phyloP scores from a whole-genome alignment of 495 filamentous ascomycete genomes.

The Amphirosellinia nigrospora region DNA sequence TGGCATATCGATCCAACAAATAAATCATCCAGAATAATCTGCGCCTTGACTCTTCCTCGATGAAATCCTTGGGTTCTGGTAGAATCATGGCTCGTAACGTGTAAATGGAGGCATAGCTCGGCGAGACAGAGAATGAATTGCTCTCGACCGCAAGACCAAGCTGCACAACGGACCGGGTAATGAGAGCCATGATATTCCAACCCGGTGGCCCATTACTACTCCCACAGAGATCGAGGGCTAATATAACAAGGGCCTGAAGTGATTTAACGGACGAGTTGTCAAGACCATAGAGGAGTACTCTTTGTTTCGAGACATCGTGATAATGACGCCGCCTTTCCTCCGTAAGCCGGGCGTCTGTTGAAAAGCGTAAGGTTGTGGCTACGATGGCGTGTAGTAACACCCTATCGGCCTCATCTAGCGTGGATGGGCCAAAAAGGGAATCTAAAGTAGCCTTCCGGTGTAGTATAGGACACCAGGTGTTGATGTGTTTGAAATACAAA shows the following conservation, averaged over 20 bases:
- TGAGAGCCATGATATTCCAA: slow-evolving; percentile 88
- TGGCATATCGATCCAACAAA: slow-evolving; percentile 84
- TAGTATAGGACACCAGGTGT: slow-evolving; percentile 89
- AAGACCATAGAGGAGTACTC: slow-evolving; percentile 80
- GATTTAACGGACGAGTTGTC: slow-evolving; percentile 89
- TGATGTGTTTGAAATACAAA: slow-evolving; percentile 89
- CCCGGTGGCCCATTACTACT: slow-evolving; percentile 83
- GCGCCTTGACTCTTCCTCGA: slow-evolving; percentile 84
- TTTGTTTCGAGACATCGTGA: slow-evolving; percentile 80
- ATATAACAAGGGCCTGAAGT: slow-evolving; percentile 81
- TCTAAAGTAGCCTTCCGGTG: slow-evolving; percentile 81
- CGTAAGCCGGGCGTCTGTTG: slow-evolving; percentile 72
- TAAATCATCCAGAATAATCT: slow-evolving; percentile 94
- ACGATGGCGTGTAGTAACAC: slow-evolving; percentile 87
- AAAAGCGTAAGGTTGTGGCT: slow-evolving; percentile 83
- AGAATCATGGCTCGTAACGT: slow-evolving; percentile 81
- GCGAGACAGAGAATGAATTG: slow-evolving; percentile 74
- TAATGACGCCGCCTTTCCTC: slow-evolving; percentile 73
- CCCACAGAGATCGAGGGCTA: slow-evolving; percentile 79
- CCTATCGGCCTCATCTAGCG: slow-evolving; percentile 78
- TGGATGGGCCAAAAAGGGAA: slow-evolving; percentile 76
- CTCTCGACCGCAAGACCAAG: slow-evolving; percentile 81
- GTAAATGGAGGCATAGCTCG: slow-evolving; percentile 80
- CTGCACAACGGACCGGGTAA: slow-evolving; percentile 84
- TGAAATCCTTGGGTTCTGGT: slow-evolving; percentile 80